Percentiles rank a stretch among this genome's conserved stretches.
These are phyloP conservation scores for Sugiyamaella neomexicana DNA, from an alignment of 1,139 yeast species.

Conservation along the genomic window DNA sequence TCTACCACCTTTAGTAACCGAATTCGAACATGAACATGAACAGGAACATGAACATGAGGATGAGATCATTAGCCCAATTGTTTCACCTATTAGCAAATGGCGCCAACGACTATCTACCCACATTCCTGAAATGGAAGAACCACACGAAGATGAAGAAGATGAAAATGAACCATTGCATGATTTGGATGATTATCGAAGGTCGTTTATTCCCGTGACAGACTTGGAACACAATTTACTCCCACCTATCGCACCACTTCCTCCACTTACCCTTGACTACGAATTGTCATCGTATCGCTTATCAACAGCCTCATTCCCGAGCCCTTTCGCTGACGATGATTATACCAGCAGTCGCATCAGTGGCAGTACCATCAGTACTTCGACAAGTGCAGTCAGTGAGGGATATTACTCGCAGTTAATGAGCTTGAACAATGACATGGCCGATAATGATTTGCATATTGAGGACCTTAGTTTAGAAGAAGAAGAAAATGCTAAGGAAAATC, in stretches of 20 bases:
- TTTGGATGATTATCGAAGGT: background rate
- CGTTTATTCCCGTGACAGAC: background rate
- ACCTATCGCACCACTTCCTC: constrained; percentile 7
- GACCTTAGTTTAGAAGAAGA: background rate
- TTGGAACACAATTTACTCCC: constrained; percentile 7
- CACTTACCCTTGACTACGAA: constrained; percentile 8
- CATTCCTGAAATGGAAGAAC: background rate
- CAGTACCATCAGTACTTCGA: background rate
- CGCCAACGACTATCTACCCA: background rate
- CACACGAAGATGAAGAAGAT: background rate
- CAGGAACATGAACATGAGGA: background rate
- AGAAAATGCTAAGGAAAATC: background rate
- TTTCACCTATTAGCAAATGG: background rate
- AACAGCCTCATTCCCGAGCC: background rate
- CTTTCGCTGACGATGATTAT: background rate
- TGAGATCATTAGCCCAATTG: background rate
- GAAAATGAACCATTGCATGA: background rate
- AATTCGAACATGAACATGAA: background rate
- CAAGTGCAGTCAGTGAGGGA: background rate
- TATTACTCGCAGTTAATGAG: background rate
- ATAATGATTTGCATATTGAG: background rate
- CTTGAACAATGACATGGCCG: background rate
- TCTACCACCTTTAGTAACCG: background rate
- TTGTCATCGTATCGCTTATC: constrained; percentile 7
- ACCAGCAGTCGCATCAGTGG: background rate